Evolutionary conservation across 108 stramenopile genomes (phyloP), one percentile per base, ranked within the genome.

Genomic region (Cafeteria roenbergensis): DNA sequence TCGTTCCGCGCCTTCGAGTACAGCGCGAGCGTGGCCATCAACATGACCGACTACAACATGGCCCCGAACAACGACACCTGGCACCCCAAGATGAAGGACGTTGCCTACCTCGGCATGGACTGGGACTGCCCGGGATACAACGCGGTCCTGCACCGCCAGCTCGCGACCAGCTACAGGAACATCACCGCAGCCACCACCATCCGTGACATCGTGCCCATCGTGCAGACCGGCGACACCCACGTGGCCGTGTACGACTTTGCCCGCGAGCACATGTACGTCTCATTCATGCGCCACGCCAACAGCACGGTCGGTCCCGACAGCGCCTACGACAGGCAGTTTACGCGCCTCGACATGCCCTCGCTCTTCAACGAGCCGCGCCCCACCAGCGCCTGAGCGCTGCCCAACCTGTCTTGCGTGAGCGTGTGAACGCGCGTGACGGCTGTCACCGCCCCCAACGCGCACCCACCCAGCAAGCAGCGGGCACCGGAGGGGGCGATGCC

Each of bases 211-310:
- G 26, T 62, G 9, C 35, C 68, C 58, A 37, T 8, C 25, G 37
- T 37, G 27, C 68, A 69, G 57, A 69, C 68, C 22, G 68, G 68
- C 3, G 33, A 62, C 53, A 25, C 42, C 4, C 68, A 69, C 59
- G 31, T 69, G 26, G 68, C 68, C 24, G 54, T 69, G 22, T 69
- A 69, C 38, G 68, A 69, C 68, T 33, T 69, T 22, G 36, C 68
- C 0, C 33, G 51, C 22, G 8, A 61, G 21, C 1, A 36, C 52
- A 51, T 62, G 37, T 59, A 69, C 57, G 33, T 69, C 3, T 50
- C 38, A 22, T 69, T 69, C 62, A 29, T 31, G 30, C n/a, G 30
- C 34, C 34, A 24, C 6, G 52, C 1, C 20, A 31, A 52, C 37
- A 36, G 31, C 4, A 38, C 55, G 31, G 30, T 14, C 34, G 34